Percentiles rank a stretch among this genome's conserved stretches.
These are phyloP conservation scores for Malus sylvestris DNA, from an alignment of 306 rosid species.

Conservation along the genomic window DNA sequence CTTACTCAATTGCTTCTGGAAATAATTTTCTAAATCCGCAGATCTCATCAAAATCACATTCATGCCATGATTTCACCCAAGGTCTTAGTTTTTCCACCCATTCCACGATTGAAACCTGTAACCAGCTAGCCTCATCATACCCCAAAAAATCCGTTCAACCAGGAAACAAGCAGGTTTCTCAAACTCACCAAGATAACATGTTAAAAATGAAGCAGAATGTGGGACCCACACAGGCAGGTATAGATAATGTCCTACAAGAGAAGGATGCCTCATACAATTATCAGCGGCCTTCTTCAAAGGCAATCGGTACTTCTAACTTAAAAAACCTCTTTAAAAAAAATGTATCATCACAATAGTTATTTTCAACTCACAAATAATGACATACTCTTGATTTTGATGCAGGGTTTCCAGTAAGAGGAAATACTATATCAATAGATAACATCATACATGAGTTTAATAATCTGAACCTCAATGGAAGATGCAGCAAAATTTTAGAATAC, in stretches of 20 bases:
- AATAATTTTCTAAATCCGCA: no score
- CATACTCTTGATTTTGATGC: slow-evolving; percentile 33
- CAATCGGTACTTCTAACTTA: slow-evolving; percentile 19
- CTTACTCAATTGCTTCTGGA: no score
- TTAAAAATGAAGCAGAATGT: slow-evolving; percentile 10
- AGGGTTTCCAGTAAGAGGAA: slow-evolving; percentile 30
- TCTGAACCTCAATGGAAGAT: slow-evolving; percentile 44
- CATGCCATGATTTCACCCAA: no score
- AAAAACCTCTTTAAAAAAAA: neutral
- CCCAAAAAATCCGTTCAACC: slow-evolving; percentile 7
- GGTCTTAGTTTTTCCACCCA: neutral
- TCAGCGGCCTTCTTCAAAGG: slow-evolving; percentile 12
- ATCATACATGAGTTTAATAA: slow-evolving; percentile 28
- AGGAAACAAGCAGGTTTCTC: slow-evolving; percentile 19
- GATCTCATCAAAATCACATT: no score
- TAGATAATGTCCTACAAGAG: slow-evolving; percentile 6
- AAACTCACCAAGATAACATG: neutral
- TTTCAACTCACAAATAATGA: slow-evolving; percentile 1
- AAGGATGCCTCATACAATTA: neutral
- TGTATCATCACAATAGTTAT: neutral
- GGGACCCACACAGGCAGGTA: neutral
- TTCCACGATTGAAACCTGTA: slow-evolving; percentile 6
- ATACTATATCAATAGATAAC: slow-evolving; percentile 22
- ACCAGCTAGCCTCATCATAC: slow-evolving; percentile 10
- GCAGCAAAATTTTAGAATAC: slow-evolving; percentile 14